Percentiles rank a stretch among this genome's conserved stretches.
Evolutionary conservation across 495 filamentous ascomycete genomes (phyloP).

Genomic region (Lepidopterella palustris): DNA sequence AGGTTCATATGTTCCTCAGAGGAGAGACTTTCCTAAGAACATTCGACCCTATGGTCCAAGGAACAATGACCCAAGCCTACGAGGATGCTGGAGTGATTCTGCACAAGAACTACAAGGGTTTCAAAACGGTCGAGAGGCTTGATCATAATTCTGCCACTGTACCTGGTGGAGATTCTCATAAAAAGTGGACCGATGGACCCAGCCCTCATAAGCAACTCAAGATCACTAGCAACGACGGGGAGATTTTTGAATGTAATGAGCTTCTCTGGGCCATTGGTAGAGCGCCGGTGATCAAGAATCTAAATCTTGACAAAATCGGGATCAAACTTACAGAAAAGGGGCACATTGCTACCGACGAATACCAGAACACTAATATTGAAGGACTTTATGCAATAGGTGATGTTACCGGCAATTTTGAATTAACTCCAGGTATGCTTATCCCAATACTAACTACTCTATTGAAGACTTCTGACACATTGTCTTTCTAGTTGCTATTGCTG

Average conservation of each 20-base stretch:
- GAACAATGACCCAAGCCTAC: slow-evolving; percentile 24
- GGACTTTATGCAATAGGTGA: slow-evolving; percentile 56
- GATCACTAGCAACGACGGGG: slow-evolving; percentile 14
- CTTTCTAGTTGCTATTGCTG: slow-evolving; percentile 49
- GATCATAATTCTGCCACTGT: slow-evolving; percentile 5
- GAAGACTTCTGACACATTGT: neutral
- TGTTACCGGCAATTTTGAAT: slow-evolving; percentile 52
- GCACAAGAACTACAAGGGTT: slow-evolving; percentile 15
- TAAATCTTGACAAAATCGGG: slow-evolving; percentile 10
- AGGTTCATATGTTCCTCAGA: slow-evolving; percentile 27
- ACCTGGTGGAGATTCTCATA: slow-evolving; percentile 4
- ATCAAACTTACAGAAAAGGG: slow-evolving; percentile 29
- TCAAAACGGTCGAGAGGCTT: slow-evolving; percentile 21
- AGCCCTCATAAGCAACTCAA: slow-evolving; percentile 18
- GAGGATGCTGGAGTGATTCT: slow-evolving; percentile 22
- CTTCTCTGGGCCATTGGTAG: slow-evolving; percentile 26
- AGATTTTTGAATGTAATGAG: slow-evolving; percentile 21
- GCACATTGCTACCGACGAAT: slow-evolving; percentile 51
- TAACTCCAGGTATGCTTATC: slow-evolving; percentile 43
- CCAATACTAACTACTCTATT: neutral
- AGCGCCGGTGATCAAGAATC: slow-evolving; percentile 10
- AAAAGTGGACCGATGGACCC: slow-evolving; percentile 14
- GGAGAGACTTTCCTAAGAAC: slow-evolving; percentile 21
- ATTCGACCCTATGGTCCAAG: slow-evolving; percentile 28
- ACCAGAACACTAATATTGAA: slow-evolving; percentile 51